Conservation (phyloP, 345 rosid species). For the Eucalyptus globulus region DNA sequence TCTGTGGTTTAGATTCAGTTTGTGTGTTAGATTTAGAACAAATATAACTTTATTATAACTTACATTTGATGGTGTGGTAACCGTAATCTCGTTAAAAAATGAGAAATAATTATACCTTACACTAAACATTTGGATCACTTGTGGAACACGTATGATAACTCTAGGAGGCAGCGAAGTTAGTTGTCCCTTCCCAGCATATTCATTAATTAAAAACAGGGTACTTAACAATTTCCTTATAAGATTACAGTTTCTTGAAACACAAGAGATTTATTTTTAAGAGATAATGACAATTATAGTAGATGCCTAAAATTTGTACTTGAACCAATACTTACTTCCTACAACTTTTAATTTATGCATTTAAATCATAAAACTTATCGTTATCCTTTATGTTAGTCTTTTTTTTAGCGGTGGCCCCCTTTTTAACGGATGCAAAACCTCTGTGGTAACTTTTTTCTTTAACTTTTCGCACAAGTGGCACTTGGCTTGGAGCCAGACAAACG, state of each 20-base stretch:
- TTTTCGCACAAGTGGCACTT: background rate
- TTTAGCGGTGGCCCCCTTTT: background rate
- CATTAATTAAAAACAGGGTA: background rate
- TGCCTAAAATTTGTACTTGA: background rate
- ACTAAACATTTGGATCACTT: background rate
- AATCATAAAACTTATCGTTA: background rate
- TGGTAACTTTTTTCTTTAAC: background rate
- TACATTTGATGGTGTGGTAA: background rate
- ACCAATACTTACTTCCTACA: background rate
- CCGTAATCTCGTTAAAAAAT: background rate
- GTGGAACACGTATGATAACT: background rate
- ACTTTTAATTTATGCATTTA: background rate
- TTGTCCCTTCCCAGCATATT: background rate
- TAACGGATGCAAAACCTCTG: background rate
- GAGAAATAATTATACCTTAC: background rate
- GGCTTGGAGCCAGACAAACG: background rate
- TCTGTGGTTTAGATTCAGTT: rapidly evolving
- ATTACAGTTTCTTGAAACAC: background rate
- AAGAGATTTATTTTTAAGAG: background rate
- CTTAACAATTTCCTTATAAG: background rate
- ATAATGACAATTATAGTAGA: background rate
- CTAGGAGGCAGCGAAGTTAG: background rate
- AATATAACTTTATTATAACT: background rate
- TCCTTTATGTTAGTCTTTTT: background rate
- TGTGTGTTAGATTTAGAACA: background rate